Conservation (phyloP, 1,284 basidiomycete genomes). For the Papiliotrema nemorosa region DNA sequence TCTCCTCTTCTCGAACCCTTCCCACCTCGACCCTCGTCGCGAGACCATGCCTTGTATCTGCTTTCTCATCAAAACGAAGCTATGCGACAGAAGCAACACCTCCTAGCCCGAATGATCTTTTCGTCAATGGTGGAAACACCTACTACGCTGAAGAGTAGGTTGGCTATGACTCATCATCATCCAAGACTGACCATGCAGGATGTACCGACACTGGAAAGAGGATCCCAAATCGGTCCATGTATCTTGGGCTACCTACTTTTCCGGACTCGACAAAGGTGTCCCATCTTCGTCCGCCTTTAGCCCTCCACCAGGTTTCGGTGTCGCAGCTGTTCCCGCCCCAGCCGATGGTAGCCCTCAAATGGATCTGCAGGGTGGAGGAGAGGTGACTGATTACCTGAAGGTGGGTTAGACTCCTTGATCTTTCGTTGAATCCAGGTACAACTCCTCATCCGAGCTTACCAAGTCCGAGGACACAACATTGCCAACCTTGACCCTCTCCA, state of each 20-base stretch:
- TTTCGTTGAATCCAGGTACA: constrained; percentile 63
- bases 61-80: background rate
- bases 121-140: constrained; percentile 86
- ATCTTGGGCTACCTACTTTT: constrained; percentile 95
- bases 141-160: constrained; percentile 85
- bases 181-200: constrained; percentile 50
- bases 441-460: constrained; percentile 94
- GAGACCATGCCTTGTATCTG: background rate
- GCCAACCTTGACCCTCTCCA: constrained; percentile 94
- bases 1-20: background rate
- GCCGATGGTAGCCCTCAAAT: constrained; percentile 79
- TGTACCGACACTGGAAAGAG: constrained; percentile 87
- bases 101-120: constrained; percentile 54
- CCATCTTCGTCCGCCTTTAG: constrained; percentile 78
- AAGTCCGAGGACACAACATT: constrained; percentile 96
- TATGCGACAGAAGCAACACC: constrained; percentile 40
- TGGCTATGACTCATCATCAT: background rate
- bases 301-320: constrained; percentile 63
- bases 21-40: constrained; percentile 1
- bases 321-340: constrained; percentile 59
- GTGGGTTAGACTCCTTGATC: constrained; percentile 51
- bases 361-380: constrained; percentile 59
- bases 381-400: constrained; percentile 93
- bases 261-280: constrained; percentile 85
- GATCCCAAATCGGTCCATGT: constrained; percentile 89